Percentiles rank a stretch among this genome's conserved stretches.
These are phyloP conservation scores for Candolleomyces efflorescens DNA, from an alignment of 768 basidiomycete species.

Conservation along the genomic window DNA sequence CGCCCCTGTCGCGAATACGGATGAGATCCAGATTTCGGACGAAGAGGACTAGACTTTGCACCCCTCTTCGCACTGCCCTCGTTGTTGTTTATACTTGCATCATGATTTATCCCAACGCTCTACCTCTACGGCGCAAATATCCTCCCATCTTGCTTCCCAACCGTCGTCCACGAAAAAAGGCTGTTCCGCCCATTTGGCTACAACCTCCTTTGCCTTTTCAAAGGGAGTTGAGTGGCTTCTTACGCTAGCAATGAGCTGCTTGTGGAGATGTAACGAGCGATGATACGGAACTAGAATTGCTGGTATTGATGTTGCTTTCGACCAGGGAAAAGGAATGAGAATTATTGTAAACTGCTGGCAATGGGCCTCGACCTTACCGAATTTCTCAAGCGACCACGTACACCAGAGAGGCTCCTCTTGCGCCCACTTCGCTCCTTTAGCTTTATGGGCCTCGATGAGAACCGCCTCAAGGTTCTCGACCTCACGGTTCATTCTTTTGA, in stretches of 20 bases:
- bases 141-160: slow-evolving; percentile 76
- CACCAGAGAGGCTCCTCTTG: slow-evolving; percentile 72
- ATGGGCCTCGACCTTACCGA: slow-evolving; percentile 44
- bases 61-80: slow-evolving; percentile 3
- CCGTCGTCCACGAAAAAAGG: slow-evolving; percentile 60
- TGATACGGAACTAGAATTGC: slow-evolving; percentile 61
- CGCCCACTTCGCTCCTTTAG: slow-evolving; percentile 71
- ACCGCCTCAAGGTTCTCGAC: slow-evolving; percentile 64
- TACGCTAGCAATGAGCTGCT: slow-evolving; percentile 50
- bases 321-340: too few species aligned
- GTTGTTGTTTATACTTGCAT: slow-evolving; percentile 4
- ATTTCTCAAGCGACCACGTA: slow-evolving; percentile 79
- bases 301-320: slow-evolving; percentile 50
- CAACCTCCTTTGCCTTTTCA: slow-evolving; percentile 58
- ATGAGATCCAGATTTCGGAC: slow-evolving; percentile 88
- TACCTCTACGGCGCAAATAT: slow-evolving; percentile 71
- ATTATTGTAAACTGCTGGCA: too few species aligned
- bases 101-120: slow-evolving; percentile 56
- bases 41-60: slow-evolving; percentile 56
- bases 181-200: slow-evolving; percentile 68
- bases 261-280: slow-evolving; percentile 56
- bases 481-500: slow-evolving; percentile 57
- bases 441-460: slow-evolving; percentile 63
- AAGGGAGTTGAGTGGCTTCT: slow-evolving; percentile 67
- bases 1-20: slow-evolving; percentile 51